Conservation (phyloP, 2,329 filamentous ascomycete genomes). For the Coccinonectria pachysandricola region DNA sequence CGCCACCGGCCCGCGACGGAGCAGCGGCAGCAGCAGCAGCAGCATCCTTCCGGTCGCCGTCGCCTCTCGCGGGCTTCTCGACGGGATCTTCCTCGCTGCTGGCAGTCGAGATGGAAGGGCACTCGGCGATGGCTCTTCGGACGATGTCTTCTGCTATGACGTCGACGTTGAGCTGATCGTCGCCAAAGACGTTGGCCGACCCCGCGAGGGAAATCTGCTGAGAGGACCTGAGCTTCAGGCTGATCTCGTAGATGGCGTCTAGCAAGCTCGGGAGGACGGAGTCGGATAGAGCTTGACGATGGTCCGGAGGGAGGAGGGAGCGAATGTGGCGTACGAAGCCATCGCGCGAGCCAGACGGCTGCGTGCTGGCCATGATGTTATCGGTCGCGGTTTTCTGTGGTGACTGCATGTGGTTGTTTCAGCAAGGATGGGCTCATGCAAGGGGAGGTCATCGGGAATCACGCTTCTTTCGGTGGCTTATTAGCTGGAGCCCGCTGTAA, state of each 20-base stretch:
- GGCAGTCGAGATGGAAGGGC: slow-evolving; percentile 36
- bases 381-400: no score
- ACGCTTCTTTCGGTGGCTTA: no score
- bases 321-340: background rate
- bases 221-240: slow-evolving; percentile 31
- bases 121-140: slow-evolving; percentile 32
- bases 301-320: slow-evolving; percentile 12
- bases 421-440: no score
- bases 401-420: no score
- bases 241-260: slow-evolving; percentile 33
- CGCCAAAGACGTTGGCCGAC: slow-evolving; percentile 46
- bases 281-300: slow-evolving; percentile 24
- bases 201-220: slow-evolving; percentile 37
- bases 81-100: slow-evolving; percentile 53
- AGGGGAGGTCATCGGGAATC: no score
- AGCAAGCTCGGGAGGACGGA: slow-evolving; percentile 41
- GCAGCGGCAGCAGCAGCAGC: no score
- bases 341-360: no score
- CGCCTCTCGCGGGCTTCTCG: slow-evolving; percentile 28
- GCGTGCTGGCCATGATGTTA: no score
- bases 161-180: slow-evolving; percentile 50
- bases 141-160: slow-evolving; percentile 39
- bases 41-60: no score
- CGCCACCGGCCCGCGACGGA: slow-evolving; percentile 9
- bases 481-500: no score